Evolutionary conservation across 2,329 filamentous ascomycete species (phyloP).

Genomic region (Verruconis gallopava): DNA sequence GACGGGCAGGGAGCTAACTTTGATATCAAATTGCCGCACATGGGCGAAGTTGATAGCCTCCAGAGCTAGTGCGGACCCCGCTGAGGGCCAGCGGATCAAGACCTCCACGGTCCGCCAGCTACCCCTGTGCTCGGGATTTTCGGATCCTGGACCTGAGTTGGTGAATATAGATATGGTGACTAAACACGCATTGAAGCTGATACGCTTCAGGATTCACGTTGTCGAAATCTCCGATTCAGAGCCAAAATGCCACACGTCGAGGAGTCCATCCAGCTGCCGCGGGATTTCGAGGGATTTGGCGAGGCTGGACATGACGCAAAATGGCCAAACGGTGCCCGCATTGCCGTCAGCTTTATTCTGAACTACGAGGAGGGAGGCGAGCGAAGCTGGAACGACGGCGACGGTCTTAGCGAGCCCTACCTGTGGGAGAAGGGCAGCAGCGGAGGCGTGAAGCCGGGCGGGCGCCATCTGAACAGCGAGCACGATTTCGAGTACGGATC

Average conservation of each 20-base stretch:
- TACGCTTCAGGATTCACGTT: no score
- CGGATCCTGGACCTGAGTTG: no score
- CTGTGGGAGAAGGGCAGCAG: slow-evolving; percentile 23
- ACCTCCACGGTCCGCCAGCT: no score
- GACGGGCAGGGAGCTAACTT: no score
- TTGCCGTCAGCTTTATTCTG: slow-evolving; percentile 26
- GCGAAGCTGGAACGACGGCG: slow-evolving; percentile 21
- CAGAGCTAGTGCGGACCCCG: no score
- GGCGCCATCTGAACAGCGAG: slow-evolving; percentile 33
- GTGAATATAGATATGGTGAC: no score
- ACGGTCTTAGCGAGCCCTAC: slow-evolving; percentile 23
- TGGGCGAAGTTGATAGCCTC: no score
- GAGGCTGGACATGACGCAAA: slow-evolving; percentile 16
- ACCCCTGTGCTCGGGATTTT: no score
- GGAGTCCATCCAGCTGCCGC: slow-evolving; percentile 23
- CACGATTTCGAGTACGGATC: slow-evolving; percentile 40
- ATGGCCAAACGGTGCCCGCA: slow-evolving; percentile 25
- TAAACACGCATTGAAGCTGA: no score
- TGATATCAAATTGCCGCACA: no score
- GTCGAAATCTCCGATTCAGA: no score
- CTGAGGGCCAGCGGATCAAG: no score
- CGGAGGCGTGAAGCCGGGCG: slow-evolving; percentile 21
- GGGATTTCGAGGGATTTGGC: slow-evolving; percentile 23
- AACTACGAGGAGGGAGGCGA: slow-evolving; percentile 27
- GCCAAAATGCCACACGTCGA: slow-evolving; percentile 20